Conservation (phyloP, 306 rosid species). For the Trichosanthes truncata region DNA sequence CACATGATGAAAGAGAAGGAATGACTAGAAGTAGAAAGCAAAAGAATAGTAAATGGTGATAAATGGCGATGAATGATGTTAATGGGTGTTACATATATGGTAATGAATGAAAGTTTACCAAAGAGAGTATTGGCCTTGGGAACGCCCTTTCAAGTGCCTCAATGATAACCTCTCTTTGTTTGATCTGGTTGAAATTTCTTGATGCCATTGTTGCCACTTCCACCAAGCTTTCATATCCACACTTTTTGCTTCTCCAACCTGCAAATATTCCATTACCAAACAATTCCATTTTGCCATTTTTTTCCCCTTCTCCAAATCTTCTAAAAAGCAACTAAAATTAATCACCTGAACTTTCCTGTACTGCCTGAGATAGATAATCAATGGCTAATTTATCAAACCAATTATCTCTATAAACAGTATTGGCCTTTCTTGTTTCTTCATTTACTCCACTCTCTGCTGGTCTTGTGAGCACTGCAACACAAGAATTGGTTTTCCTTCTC, state of each 20-base stretch:
- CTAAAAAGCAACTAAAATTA: background rate
- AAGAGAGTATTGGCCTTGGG: constrained; percentile 46
- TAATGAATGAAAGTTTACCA: constrained; percentile 29
- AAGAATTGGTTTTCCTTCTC: constrained; percentile 14
- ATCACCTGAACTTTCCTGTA: constrained; percentile 80
- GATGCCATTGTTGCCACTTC: constrained; percentile 58
- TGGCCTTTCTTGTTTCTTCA: constrained; percentile 18
- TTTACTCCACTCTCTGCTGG: constrained; percentile 20
- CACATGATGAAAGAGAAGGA: too few species aligned
- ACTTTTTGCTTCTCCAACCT: constrained; percentile 57
- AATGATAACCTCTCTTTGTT: constrained; percentile 43
- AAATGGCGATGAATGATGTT: too few species aligned
- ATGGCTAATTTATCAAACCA: constrained; percentile 70
- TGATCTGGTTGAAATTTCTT: constrained; percentile 27
- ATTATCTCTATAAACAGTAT: constrained; percentile 25
- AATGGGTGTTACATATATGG: background rate
- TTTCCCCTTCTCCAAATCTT: background rate
- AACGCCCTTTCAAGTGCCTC: constrained; percentile 57
- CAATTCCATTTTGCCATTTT: background rate
- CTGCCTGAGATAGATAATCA: constrained; percentile 47
- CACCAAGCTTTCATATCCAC: constrained; percentile 66
- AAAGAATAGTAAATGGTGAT: too few species aligned
- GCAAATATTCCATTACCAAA: background rate
- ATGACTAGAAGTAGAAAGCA: background rate
- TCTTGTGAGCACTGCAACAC: constrained; percentile 38